phyloP scores from a whole-genome alignment of 2,329 filamentous ascomycete genomes.

The Triangularia setosa region DNA sequence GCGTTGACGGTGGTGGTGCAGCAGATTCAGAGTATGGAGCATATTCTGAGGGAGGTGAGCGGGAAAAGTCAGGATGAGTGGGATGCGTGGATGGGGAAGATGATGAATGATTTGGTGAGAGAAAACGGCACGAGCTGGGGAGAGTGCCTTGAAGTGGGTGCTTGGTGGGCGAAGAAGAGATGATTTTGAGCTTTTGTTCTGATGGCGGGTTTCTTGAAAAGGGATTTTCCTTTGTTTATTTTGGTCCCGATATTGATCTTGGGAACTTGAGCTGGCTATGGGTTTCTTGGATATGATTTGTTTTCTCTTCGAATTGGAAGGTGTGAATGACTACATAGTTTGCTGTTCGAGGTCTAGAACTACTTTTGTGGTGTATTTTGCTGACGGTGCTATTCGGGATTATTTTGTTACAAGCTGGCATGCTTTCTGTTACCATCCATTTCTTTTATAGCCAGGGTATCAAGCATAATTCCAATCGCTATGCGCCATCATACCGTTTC shows the following conservation, averaged over 20 bases:
- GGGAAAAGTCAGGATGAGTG: slow-evolving; percentile 89
- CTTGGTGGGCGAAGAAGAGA: slow-evolving; percentile 81
- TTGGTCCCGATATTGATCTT: not conserved
- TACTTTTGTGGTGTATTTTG: not conserved
- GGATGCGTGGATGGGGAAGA: slow-evolving; percentile 82
- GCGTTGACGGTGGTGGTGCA: slow-evolving; percentile 79
- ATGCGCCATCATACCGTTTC: slow-evolving; percentile 64
- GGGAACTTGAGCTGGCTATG: not conserved
- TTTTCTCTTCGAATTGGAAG: not conserved
- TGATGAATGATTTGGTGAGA: slow-evolving; percentile 79
- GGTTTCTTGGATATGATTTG: not conserved
- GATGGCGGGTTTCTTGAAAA: not conserved
- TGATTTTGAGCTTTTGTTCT: slow-evolving; percentile 14
- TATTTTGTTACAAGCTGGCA: not conserved
- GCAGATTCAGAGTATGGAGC: slow-evolving; percentile 81
- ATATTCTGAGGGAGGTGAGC: slow-evolving; percentile 73
- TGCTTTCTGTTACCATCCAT: not conserved
- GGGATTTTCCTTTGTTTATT: not conserved
- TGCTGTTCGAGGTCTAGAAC: not conserved
- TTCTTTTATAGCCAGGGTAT: not conserved
- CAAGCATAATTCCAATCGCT: not conserved
- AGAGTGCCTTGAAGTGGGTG: slow-evolving; percentile 81
- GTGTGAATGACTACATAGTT: not conserved
- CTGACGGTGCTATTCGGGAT: not conserved
- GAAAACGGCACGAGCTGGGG: slow-evolving; percentile 76